These are phyloP conservation scores for Pythium vanterpoolii DNA, from an alignment of 352 stramenopile genomes.

Conservation along the genomic window DNA sequence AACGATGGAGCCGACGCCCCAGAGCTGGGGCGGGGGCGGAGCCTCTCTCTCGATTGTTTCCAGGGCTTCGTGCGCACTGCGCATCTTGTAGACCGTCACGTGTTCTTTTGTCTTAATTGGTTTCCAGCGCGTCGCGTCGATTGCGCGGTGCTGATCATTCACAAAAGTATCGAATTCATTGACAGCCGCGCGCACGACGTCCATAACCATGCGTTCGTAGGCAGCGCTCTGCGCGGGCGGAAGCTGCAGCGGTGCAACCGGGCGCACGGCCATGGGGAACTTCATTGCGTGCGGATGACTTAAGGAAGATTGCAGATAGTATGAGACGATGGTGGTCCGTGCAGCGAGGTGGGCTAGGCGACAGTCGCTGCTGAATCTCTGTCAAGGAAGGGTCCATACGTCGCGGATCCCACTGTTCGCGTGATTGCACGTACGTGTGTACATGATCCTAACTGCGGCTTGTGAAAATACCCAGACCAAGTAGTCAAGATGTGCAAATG, in stretches of 20 bases:
- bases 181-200: constrained; percentile 33
- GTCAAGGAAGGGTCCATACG: too few relatives aligned
- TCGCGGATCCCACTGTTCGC: too few relatives aligned
- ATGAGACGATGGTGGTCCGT: not conserved
- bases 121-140: constrained; percentile 42
- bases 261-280: constrained; percentile 7
- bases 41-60: too few relatives aligned
- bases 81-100: constrained; percentile 31
- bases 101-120: constrained; percentile 30
- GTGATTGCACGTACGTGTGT: too few relatives aligned
- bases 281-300: constrained; percentile 11
- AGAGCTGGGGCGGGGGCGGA: constrained; percentile 20
- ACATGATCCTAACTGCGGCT: too few relatives aligned
- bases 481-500: too few relatives aligned
- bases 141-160: constrained; percentile 25
- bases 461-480: too few relatives aligned
- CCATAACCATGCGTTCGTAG: constrained; percentile 37
- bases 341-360: too few relatives aligned
- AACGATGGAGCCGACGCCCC: constrained; percentile 20
- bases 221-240: constrained; percentile 35
- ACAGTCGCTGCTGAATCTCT: too few relatives aligned
- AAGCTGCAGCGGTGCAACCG: constrained; percentile 35
- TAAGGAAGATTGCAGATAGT: too few relatives aligned
- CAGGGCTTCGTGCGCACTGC: not conserved
- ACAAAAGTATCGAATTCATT: constrained; percentile 36